Percentiles rank a stretch among this genome's conserved stretches.
Evolutionary conservation across 73 alveolate genomes (phyloP).

Genomic region (Urostyla sp.): DNA sequence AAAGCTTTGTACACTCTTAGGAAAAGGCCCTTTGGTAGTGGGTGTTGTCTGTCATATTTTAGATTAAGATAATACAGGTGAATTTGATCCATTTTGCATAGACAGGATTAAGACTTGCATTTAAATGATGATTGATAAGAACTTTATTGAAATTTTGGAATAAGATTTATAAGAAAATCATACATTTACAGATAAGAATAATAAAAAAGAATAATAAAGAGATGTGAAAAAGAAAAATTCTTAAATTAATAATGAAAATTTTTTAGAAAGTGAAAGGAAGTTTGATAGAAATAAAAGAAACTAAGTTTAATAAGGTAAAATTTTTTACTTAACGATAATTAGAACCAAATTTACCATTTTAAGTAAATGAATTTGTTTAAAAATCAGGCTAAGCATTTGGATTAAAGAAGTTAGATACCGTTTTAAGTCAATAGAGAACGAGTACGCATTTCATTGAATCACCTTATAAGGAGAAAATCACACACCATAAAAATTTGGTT

Average conservation of each 20-base stretch:
- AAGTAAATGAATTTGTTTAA: constrained; percentile 22
- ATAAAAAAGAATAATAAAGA: background rate
- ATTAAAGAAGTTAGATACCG: background rate
- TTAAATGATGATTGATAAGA: constrained; percentile 38
- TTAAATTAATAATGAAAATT: background rate
- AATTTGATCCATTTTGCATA: constrained; percentile 63
- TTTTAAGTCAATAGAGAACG: constrained; percentile 28
- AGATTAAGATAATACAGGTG: constrained; percentile 54
- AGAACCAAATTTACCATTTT: constrained; percentile 22
- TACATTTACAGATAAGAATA: background rate
- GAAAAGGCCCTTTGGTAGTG: constrained; percentile 12
- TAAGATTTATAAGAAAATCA: constrained; percentile 17
- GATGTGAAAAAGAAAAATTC: background rate
- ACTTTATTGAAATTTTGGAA: constrained; percentile 51
- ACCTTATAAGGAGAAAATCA: constrained; percentile 1
- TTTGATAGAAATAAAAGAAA: background rate
- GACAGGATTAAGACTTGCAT: constrained; percentile 59
- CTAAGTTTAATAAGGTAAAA: background rate
- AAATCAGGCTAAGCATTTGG: constrained; percentile 11
- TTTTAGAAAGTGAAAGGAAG: background rate
- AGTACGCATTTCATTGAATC: background rate
- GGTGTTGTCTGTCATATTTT: constrained; percentile 58
- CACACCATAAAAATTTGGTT: background rate
- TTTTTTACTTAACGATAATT: too few relatives aligned
- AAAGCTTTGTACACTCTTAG: constrained; percentile 39